Evolutionary conservation across 2,329 filamentous ascomycete genomes (phyloP), one percentile per base, ranked within the genome.

Genomic region (Fusarium oligoseptatum): DNA sequence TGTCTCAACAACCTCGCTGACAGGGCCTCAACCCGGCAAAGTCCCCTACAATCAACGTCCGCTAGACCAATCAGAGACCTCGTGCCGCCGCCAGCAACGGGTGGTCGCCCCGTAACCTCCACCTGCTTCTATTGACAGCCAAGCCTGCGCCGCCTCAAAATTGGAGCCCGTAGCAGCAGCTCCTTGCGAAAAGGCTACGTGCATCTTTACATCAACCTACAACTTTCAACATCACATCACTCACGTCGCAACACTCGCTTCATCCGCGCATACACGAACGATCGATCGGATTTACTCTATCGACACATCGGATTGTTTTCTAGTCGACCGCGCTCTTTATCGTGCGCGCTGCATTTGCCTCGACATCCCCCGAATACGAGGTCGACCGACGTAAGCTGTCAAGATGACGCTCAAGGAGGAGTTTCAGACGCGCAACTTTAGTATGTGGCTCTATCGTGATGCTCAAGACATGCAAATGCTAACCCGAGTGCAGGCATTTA

Each of bases 391-490:
- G 76, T 77, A 79, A 79, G 73, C 77, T 79, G 81, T 78, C 87
- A 91, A 85, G 74, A 93, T 93, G 91, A 89, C 91, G 82, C 87
- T 93, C 85, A 89, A 89, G 84, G 92, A 93, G 81, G 92, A 93
- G 84, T 92, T 94, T 81, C 88, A 88, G 82, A 92, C 91, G 71
- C 88, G 92, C 80, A 94, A 94, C 85, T 94, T 94, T 85, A 94
- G 92, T 93, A 87, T 80, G 91, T 86, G 70, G 63, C 36, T 37
- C 50, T 60, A 22, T 45, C 50, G 24, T 67, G 66, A 58, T 43
- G 34, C 43, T 36, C 8, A 52, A 10, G 6, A 15, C 36, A 63
- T 11, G 17, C 24, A 52, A n/a, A 66, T 74, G 76, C 83, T 87
- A 79, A 87, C 79, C 50, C 55, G 60, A 69, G 68, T 36, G 68